Base-by-base conservation (phyloP, 768 basidiomycete species). In the Boletus rubescentipes region DNA sequence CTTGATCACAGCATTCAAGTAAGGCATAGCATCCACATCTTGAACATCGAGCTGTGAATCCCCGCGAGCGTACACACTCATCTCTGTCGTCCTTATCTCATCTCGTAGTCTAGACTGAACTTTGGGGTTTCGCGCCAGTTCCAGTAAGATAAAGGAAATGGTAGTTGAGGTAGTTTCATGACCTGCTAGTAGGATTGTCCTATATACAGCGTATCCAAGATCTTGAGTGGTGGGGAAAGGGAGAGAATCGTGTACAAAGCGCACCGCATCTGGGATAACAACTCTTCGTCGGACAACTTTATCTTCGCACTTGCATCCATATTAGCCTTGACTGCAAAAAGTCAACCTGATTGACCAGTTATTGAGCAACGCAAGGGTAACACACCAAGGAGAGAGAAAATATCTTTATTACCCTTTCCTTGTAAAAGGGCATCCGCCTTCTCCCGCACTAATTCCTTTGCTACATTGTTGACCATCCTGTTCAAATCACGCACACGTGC, bases 131-230 rank as follows among this genome's bases (percentile, higher is more conserved):
- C 73, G 76, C 1, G 83, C 78, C 11, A 91, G 74, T 58, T 85
- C 82, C 46, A 84, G 73, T 2, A 90, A 67, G 4, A 78, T 77
- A 84, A 84, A 90, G 46, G 77, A 70, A 21, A 81, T 53, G 2
- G 77, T 75, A 35, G 74, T 81, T 2, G 84, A 75, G 31, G 79
- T 83, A 4, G 84, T 86, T 65, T 87, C 86, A 65, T 87, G 79
- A 3, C 76, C 77, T 42, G 75, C 75, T 4, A 81, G 55, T 4
- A 79, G 63, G 16, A 79, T 71, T 15, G 75, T 78, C 16, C 77
- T 78, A n/a, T 11, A n/a, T 21, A n/a, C 12, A 12, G 16, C 14
- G 11, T 14, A 44, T 55, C 20, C n/a, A 5, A 12, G 26, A 41
- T n/a, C 10, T 21, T 15, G 14, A 16, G 20, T 29, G 5, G 12